Base-by-base conservation (phyloP, 2,329 filamentous ascomycete species). In the Fusarium mundagurra region DNA sequence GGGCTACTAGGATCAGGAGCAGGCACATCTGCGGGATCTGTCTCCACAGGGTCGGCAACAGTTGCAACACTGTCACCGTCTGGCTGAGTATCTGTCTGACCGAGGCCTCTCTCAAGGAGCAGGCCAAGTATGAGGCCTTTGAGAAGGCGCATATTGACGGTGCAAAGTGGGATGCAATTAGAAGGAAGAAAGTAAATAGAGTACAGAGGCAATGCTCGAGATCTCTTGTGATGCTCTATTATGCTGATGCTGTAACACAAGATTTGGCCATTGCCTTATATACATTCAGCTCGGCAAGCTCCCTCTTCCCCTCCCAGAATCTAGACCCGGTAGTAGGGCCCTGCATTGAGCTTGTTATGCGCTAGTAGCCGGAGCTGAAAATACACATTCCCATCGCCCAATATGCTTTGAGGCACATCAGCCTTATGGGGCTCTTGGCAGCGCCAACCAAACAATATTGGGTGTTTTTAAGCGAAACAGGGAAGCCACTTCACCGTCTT, bases 341-440 rank as follows among this genome's bases (percentile, higher is more conserved):
- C 14, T 27, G 6, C 12, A 18, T 29, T 36, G 17, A 65, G 38
- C 39, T 33, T 50, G 24, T n/a, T 7, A 13, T 33, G 38, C 51
- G 45, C 64, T 67, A 67, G 44, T 43, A 41, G 3, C n/a, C 13
- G 11, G 18, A 67, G 64, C 64, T 67, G 64, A 67, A 67, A 67
- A 50, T 27, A 20, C 16, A 22, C 27, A 60, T 34, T 53, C 47
- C 47, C 43, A 8, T 12, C 18, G 5, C 11, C 55, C 41, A 47
- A 69, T 44, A 31, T 48, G 36, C 9, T 69, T 54, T 31, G 47
- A 22, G 10, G n/a, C 36, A 34, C n/a, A 38, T 61, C 51, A 67
- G 64, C 64, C 64, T 61, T 61, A 61, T 61, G 62, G 62, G 29
- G 50, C 50, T 36, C 29, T 20, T 60, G 44, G 27, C 17, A 48